Base-by-base conservation (phyloP, 1,284 basidiomycete genomes). In the Chondrostereum purpureum region DNA sequence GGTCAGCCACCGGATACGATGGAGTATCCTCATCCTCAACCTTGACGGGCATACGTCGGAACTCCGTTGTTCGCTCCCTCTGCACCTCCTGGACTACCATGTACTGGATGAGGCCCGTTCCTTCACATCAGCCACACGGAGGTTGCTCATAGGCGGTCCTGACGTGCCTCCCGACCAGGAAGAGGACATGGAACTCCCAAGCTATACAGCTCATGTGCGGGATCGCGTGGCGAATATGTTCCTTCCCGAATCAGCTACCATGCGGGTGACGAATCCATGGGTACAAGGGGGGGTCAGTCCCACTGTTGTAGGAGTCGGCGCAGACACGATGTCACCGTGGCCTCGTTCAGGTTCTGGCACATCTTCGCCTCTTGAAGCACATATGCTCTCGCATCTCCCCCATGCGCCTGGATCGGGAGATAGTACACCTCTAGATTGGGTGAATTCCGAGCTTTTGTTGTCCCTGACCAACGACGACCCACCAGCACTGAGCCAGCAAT, bases 31-130 rank as follows among this genome's bases (percentile, higher is more conserved):
- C 42, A 84, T 94, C 58, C 73, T 75, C 50, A 95, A 94, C 58
- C 71, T 73, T n/a, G 91, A 93, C 60, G 89, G 89, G 0, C 91
- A 93, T 59, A 84, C 83, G 1, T 93, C 90, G 2, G 92, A 95
- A 64, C 72, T 97, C 16, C 81, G 92, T 5, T 96, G 92, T 61
- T 92, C 92, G 0, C 73, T 96, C 1, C 93, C 92, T 0, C 68
- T 97, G 27, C 79, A 88, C 55, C 73, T 96, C 34, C 81, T 96
- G 18, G 84, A 92, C 52, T 58, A 75, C 48, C 69, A 77, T 6
- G 67, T 93, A 1, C 71, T 88, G 6, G 73, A 83, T 13, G 92
- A 95, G 59, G 85, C 89, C 0, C 73, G 81, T 35, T 66, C 74
- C 0, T 75, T 81, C 19, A 86, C 89, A 4, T 72, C 80, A 18